Evolutionary conservation across 495 filamentous ascomycete species (phyloP), one percentile per base, ranked within the genome.

Genomic region (Penicillium tannophilum): DNA sequence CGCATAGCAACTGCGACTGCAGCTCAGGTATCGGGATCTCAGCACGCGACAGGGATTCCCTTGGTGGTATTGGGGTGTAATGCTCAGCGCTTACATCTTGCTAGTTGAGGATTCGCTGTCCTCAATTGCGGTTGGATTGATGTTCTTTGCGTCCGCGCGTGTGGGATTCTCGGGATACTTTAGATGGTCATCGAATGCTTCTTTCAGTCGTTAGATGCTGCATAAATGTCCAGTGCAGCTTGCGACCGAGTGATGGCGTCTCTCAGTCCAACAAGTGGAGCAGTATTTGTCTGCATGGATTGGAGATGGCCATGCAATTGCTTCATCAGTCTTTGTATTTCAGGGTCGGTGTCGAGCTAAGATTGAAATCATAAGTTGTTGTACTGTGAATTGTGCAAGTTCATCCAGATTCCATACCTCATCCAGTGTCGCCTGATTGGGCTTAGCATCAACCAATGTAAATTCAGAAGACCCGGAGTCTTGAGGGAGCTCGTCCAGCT

Each of bases 301-400:
- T 80, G 78, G 24, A 87, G 70, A 67, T 86, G 84, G 43, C 76
- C 74, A 48, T 77, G 71, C 11, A 88, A 67, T 60, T 85, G 80
- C 52, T 69, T 73, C 53, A 79, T 61, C 31, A 81, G 50, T 11
- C 39, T 57, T 7, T 55, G 56, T 10, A 72, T 57, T n/a, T 76
- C 73, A 1, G 76, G 72, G 52, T 81, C 76, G 14, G 61, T 45
- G n/a, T 76, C 73, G 43, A 79, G 66, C 77, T 80, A 56, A 54
- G 20, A 28, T 19, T 23, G 5, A 20, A 31, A 19, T 31, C 19
- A 28, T 45, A 16, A 45, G 42, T 30, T 41, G 14, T 0, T 47
- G n/a, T 33, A 9, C 1, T 20, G 8, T 17, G 1, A n/a, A 24
- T 47, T 16, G 11, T 20, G 26, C 24, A 19, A 20, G 0, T 30